phyloP scores from a whole-genome alignment of 2,329 filamentous ascomycete genomes.

The Scedosporium dehoogii region DNA sequence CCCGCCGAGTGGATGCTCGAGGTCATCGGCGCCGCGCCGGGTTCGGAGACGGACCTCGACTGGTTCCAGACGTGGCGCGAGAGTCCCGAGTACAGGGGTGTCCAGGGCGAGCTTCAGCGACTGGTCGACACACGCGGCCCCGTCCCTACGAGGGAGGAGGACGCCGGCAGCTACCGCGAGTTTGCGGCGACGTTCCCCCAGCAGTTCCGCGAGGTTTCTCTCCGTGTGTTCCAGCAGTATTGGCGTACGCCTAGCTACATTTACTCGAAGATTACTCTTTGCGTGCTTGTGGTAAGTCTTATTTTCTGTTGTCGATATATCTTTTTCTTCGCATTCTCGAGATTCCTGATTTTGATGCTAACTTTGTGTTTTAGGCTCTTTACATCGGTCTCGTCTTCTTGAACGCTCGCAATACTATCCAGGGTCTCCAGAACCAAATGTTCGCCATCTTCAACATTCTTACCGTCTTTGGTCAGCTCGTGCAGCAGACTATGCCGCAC shows the following conservation, averaged over 20 bases:
- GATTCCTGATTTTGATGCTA: not conserved
- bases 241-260: slow-evolving; percentile 87
- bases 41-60: slow-evolving; percentile 51
- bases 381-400: slow-evolving; percentile 81
- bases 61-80: slow-evolving; percentile 55
- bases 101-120: slow-evolving; percentile 47
- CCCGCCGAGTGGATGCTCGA: slow-evolving; percentile 74
- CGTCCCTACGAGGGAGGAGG: slow-evolving; percentile 17
- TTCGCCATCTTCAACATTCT: slow-evolving; percentile 78
- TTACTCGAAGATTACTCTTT: slow-evolving; percentile 69
- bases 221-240: slow-evolving; percentile 81
- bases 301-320: no score
- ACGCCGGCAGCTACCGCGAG: slow-evolving; percentile 50
- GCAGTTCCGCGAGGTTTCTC: slow-evolving; percentile 58
- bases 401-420: slow-evolving; percentile 58
- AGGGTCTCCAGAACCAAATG: slow-evolving; percentile 78
- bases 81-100: slow-evolving; percentile 43
- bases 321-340: no score
- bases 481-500: slow-evolving; percentile 76
- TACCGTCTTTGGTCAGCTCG: slow-evolving; percentile 71
- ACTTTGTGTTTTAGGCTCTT: slow-evolving; percentile 30
- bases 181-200: slow-evolving; percentile 66
- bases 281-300: slow-evolving; percentile 33
- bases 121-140: slow-evolving; percentile 39
- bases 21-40: slow-evolving; percentile 53